Conservation (phyloP, 169 alveolate species). For the Pseudocohnilembus persalinus region DNA sequence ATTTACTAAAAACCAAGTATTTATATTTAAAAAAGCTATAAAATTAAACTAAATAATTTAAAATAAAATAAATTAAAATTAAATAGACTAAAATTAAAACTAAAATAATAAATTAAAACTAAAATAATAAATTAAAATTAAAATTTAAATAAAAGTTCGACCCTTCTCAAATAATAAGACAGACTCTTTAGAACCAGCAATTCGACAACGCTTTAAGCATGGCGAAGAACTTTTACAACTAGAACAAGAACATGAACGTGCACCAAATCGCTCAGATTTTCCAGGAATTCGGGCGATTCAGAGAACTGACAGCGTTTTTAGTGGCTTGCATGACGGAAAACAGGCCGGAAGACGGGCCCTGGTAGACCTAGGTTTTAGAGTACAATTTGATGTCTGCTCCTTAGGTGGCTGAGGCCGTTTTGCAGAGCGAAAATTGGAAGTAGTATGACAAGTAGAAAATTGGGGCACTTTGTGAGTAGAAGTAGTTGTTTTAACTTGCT, state of each 20-base stretch:
- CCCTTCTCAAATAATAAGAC: slow-evolving; percentile 64
- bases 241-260: slow-evolving; percentile 61
- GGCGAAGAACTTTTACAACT: slow-evolving; percentile 61
- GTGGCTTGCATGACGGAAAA: slow-evolving; percentile 96
- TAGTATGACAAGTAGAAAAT: slow-evolving; percentile 96
- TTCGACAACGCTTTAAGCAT: slow-evolving; percentile 78
- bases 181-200: slow-evolving; percentile 56
- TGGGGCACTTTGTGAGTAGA: slow-evolving; percentile 97
- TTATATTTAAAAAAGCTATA: too few relatives aligned
- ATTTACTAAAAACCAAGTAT: too few relatives aligned
- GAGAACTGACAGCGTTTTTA: slow-evolving; percentile 97
- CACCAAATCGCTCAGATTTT: slow-evolving; percentile 89
- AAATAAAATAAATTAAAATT: too few relatives aligned
- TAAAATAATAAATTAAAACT: too few relatives aligned
- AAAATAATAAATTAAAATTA: too few relatives aligned
- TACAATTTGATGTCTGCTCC: slow-evolving; percentile 94
- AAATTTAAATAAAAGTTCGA: slow-evolving; percentile 70
- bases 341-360: slow-evolving; percentile 96
- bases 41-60: too few relatives aligned
- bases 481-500: slow-evolving; percentile 96
- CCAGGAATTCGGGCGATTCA: slow-evolving; percentile 90
- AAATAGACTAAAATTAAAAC: too few relatives aligned
- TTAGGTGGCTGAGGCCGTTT: slow-evolving; percentile 95
- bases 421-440: slow-evolving; percentile 94
- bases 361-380: slow-evolving; percentile 98